These are phyloP conservation scores for Beauveria varroae DNA, from an alignment of 2,329 filamentous ascomycete species.

Conservation along the genomic window DNA sequence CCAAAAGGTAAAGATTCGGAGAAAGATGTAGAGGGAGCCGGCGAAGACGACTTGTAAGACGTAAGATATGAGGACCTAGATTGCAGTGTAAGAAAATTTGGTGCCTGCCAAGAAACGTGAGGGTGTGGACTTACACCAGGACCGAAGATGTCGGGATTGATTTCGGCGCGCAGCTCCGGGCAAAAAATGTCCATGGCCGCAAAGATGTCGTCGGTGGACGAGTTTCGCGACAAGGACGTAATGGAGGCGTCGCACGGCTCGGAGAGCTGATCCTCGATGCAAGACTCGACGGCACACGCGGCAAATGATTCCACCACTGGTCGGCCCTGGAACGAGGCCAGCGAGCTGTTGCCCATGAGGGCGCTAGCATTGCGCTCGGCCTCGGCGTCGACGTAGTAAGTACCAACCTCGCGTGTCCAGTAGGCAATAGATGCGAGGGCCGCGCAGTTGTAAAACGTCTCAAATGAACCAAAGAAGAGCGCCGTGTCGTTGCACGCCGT, in stretches of 20 bases:
- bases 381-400: constrained; percentile 24
- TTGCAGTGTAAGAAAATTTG: background rate
- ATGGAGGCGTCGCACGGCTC: constrained; percentile 24
- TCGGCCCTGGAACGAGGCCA: constrained; percentile 23
- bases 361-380: constrained; percentile 29
- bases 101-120: background rate
- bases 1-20: constrained; percentile 29
- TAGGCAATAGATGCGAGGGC: constrained; percentile 27
- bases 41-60: constrained; percentile 31
- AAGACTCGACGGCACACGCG: constrained; percentile 27
- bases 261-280: constrained; percentile 25
- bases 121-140: constrained; percentile 25
- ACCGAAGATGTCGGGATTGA: constrained; percentile 32
- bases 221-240: constrained; percentile 19
- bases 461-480: constrained; percentile 27
- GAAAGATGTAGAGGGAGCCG: constrained; percentile 24
- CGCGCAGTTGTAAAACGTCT: constrained; percentile 33
- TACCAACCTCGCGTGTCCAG: constrained; percentile 23
- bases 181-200: constrained; percentile 28
- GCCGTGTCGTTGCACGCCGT: constrained; percentile 23
- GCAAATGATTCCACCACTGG: constrained; percentile 27
- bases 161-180: constrained; percentile 27
- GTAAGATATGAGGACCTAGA: constrained; percentile 31
- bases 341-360: constrained; percentile 26
- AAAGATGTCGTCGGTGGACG: constrained; percentile 24